Conservation (phyloP, 805 yeast species). For the Saccharomycopsis oosterbeekiorum region DNA sequence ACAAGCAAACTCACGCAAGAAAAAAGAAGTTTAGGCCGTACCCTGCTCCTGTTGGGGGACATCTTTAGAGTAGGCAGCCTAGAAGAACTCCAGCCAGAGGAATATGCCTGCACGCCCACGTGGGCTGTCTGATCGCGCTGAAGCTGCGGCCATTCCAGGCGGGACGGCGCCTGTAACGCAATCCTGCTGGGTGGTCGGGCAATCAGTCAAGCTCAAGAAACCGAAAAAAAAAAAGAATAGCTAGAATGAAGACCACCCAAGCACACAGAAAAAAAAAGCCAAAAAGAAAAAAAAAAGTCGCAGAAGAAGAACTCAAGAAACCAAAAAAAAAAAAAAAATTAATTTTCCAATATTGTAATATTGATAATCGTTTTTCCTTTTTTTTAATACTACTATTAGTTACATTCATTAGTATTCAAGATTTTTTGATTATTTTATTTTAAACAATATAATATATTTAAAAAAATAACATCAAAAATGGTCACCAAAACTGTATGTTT, state of each 20-base stretch:
- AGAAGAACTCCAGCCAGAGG: too few relatives aligned
- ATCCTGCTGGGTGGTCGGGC: too few relatives aligned
- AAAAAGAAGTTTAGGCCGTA: too few relatives aligned
- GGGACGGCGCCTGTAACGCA: too few relatives aligned
- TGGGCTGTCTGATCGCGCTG: background rate
- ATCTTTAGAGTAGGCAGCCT: too few relatives aligned
- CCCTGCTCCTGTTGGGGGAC: too few relatives aligned
- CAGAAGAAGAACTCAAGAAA: background rate
- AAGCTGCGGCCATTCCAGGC: too few relatives aligned
- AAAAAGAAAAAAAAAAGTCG: background rate
- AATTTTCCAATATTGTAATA: constrained; percentile 1
- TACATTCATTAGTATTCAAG: background rate
- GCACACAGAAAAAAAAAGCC: background rate
- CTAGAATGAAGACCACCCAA: background rate
- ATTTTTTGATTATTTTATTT: background rate
- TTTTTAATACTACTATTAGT: background rate
- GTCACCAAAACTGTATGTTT: constrained; percentile 19
- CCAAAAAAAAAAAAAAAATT: background rate
- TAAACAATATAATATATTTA: background rate
- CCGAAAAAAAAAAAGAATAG: background rate
- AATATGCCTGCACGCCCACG: background rate
- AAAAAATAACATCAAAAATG: constrained; percentile 14
- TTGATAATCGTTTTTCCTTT: background rate
- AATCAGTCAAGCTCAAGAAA: too few relatives aligned
- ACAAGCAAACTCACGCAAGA: too few relatives aligned